These are phyloP conservation scores for Acanthamoeba healyi DNA, from an alignment of 208 protist genomes.

Conservation along the genomic window DNA sequence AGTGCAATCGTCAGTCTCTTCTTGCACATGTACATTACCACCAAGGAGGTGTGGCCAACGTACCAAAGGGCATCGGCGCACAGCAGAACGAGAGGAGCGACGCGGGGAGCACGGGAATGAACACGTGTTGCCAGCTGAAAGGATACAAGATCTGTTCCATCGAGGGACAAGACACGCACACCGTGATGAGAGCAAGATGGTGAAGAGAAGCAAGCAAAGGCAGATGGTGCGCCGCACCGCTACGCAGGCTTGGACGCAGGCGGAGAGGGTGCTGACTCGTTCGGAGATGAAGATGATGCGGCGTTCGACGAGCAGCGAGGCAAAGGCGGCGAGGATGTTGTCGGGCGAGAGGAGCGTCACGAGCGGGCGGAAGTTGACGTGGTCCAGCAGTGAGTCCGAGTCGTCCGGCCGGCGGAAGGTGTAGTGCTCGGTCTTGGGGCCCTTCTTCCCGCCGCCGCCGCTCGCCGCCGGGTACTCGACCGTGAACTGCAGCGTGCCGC, in stretches of 20 bases:
- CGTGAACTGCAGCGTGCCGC: neutral
- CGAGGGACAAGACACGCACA: neutral
- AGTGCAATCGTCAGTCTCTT: neutral
- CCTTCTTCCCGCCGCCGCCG: neutral
- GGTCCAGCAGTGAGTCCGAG: conserved; percentile 65
- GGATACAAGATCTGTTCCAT: conserved; percentile 23
- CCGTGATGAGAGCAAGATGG: neutral
- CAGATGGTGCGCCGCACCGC: neutral
- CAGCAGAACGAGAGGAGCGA: conserved; percentile 69
- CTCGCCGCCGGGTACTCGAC: neutral
- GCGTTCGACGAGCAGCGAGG: conserved; percentile 41
- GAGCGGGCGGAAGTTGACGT: conserved; percentile 70
- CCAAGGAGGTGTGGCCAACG: too few species aligned
- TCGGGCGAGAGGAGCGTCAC: neutral
- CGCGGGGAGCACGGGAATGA: conserved; percentile 72
- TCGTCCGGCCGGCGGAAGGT: conserved; percentile 63
- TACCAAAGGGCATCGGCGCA: conserved; percentile 76
- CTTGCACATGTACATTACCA: too few species aligned
- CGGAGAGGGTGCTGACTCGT: conserved; percentile 40
- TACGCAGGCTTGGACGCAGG: conserved; percentile 59
- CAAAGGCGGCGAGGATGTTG: conserved; percentile 42
- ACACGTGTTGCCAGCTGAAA: conserved; percentile 74
- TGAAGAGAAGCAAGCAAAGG: neutral
- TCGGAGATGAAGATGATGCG: conserved; percentile 36
- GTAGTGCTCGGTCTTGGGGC: conserved; percentile 33